Evolutionary conservation across 2,329 filamentous ascomycete species (phyloP).

Genomic region (Trichoderma koningii): DNA sequence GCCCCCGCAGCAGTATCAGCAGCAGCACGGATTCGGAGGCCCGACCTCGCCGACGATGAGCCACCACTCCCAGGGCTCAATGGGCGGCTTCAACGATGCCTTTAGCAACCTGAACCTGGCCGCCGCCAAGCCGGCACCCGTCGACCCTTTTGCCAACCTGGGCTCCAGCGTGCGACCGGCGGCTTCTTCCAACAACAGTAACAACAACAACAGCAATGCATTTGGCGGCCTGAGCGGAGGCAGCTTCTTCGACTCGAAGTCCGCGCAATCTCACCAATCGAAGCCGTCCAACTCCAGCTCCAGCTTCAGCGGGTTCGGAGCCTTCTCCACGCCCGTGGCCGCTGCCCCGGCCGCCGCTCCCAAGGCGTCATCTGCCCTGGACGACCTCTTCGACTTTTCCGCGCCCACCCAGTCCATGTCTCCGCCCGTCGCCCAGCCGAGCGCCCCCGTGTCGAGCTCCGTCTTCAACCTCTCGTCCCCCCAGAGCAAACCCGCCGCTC

Average conservation of each 20-base stretch:
- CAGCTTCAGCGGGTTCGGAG: slow-evolving; percentile 68
- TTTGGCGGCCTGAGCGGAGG: slow-evolving; percentile 67
- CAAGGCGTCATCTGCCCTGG: slow-evolving; percentile 60
- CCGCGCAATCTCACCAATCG: slow-evolving; percentile 60
- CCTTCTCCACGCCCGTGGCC: slow-evolving; percentile 54
- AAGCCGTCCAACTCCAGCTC: slow-evolving; percentile 60
- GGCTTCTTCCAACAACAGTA: slow-evolving; percentile 29
- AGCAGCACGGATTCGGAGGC: slow-evolving; percentile 65
- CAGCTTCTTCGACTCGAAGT: slow-evolving; percentile 78
- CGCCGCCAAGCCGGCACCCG: slow-evolving; percentile 46
- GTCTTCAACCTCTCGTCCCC: slow-evolving; percentile 78
- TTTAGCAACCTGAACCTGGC: slow-evolving; percentile 56
- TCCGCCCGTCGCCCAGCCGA: slow-evolving; percentile 44
- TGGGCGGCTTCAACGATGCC: slow-evolving; percentile 74
- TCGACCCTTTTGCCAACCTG: slow-evolving; percentile 64
- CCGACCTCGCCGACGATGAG: slow-evolving; percentile 59
- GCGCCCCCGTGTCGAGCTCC: slow-evolving; percentile 55
- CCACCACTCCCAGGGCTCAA: slow-evolving; percentile 53
- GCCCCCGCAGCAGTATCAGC: slow-evolving; percentile 49
- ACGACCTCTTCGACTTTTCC: slow-evolving; percentile 80
- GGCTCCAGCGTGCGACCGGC: slow-evolving; percentile 37
- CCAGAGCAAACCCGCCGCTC: slow-evolving; percentile 49
- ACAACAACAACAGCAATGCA: slow-evolving; percentile 40
- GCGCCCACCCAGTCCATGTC: slow-evolving; percentile 52
- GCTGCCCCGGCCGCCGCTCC: slow-evolving; percentile 37